Evolutionary conservation across 2,329 filamentous ascomycete species (phyloP).

Genomic region (Pseudogymnoascus destructans): DNA sequence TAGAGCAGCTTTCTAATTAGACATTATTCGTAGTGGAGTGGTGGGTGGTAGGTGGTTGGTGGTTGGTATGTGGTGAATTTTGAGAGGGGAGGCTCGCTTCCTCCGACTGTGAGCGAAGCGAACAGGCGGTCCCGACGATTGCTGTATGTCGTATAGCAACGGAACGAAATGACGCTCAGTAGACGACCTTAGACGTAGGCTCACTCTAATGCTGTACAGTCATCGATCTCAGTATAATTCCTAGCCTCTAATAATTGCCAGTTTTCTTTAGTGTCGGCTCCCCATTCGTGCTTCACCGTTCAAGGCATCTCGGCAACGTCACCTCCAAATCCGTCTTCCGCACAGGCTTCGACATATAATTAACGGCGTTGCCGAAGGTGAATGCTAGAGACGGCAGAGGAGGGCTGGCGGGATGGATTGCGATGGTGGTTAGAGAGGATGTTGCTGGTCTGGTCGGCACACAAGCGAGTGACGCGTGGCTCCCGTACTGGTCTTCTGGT

Average conservation of each 20-base stretch:
- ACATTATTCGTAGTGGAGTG: no score
- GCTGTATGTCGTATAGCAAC: background rate
- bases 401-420: background rate
- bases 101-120: no score
- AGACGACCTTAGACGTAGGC: background rate
- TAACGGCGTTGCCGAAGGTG: slow-evolving; percentile 44
- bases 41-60: no score
- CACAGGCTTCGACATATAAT: slow-evolving; percentile 21
- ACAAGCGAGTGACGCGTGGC: no score
- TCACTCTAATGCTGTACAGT: background rate
- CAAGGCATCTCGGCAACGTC: background rate
- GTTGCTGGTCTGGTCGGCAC: background rate
- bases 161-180: background rate
- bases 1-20: no score
- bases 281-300: background rate
- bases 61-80: no score
- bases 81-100: no score
- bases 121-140: no score
- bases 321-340: background rate
- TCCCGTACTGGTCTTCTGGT: no score
- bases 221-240: background rate
- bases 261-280: background rate
- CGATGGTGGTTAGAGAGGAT: background rate
- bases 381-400: background rate
- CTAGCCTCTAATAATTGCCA: background rate